These are phyloP conservation scores for Halophytophthora polymorphica DNA, from an alignment of 352 stramenopile genomes.

Conservation along the genomic window DNA sequence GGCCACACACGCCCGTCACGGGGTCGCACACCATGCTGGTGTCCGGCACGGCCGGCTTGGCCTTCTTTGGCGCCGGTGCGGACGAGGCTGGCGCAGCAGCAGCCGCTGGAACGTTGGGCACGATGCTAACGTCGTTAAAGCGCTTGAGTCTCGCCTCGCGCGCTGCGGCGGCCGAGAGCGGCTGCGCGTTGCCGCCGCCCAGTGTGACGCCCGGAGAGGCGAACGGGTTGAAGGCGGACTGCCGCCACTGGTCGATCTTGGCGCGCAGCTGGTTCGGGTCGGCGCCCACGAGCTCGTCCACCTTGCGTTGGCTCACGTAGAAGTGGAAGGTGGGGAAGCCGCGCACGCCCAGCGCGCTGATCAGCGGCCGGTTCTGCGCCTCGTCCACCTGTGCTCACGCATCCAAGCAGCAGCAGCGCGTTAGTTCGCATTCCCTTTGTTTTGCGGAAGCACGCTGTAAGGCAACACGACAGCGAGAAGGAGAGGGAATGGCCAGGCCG, in stretches of 20 bases:
- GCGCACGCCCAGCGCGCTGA: constrained; percentile 68
- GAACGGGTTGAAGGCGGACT: constrained; percentile 86
- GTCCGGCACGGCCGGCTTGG: constrained; percentile 21
- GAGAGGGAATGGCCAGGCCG: neutral
- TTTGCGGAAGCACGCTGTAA: neutral
- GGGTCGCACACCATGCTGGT: constrained; percentile 70
- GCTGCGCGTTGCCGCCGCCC: constrained; percentile 21
- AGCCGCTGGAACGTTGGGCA: constrained; percentile 25
- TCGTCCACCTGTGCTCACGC: constrained; percentile 51
- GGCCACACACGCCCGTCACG: constrained; percentile 49
- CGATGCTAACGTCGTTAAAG: constrained; percentile 63
- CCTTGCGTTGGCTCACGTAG: constrained; percentile 85
- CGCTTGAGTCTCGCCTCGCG: constrained; percentile 78
- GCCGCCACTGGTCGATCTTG: constrained; percentile 88
- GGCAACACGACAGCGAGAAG: neutral
- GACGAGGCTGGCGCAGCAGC: constrained; percentile 12
- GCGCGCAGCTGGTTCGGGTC: constrained; percentile 77
- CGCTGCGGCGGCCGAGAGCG: constrained; percentile 45
- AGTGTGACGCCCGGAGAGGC: constrained; percentile 70
- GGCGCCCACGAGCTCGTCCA: constrained; percentile 86
- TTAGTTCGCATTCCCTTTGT: neutral
- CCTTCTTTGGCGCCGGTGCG: constrained; percentile 15
- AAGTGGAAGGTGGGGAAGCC: constrained; percentile 92
- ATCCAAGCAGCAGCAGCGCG: neutral
- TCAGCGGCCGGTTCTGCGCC: constrained; percentile 81